Base-by-base conservation (phyloP, 2,329 filamentous ascomycete genomes). In the Ceratocystis harringtonii region DNA sequence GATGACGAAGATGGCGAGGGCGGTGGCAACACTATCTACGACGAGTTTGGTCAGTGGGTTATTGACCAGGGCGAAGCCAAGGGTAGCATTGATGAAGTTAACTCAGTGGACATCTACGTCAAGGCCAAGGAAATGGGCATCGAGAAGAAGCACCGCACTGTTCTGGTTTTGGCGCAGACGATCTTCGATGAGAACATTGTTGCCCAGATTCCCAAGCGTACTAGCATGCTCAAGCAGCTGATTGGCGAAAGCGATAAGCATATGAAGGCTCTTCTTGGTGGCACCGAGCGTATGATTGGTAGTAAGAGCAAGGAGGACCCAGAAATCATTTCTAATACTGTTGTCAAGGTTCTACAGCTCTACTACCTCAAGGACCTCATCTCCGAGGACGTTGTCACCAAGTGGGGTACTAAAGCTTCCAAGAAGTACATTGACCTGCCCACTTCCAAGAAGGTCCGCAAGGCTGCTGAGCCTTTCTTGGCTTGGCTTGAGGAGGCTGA, bases 41-140 rank as follows among this genome's bases (percentile, higher is more conserved):
- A 96, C 74, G 84, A 90, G 71, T 85, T 99, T 69, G 94, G 92
- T 73, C 89, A 87, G 77, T 99, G 94, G 94, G 89, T 99, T 72
- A 82, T 89, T 72, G 80, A 80, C 67, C 81, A 92, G 73, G 85
- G 86, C 66, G 81, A 84, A 67, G 82, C 84, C 69, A 86, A 88
- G 77, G 89, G 88, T 68, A 81, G 85, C 71, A 81, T 96, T 71
- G 81, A 85, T 77, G 86, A 91, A 67, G 83, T 99, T 69, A 86
- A 90, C 73, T 92, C 95, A 72, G 82, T 97, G 70, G 87, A 92
- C 48, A 90, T 99, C 74, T 97, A 95, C 77, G 79, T 95, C 78
- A 97, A 99, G 82, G 92, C 92, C 69, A 94, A 95, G 79, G 94
- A 97, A 72, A 81, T 97, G 66, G 92, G 92, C 71, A 94, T 99